Percentiles rank a stretch among this genome's conserved stretches.
These are phyloP conservation scores for Phanerochaete carnosa DNA, from an alignment of 768 basidiomycete genomes.

Conservation along the genomic window DNA sequence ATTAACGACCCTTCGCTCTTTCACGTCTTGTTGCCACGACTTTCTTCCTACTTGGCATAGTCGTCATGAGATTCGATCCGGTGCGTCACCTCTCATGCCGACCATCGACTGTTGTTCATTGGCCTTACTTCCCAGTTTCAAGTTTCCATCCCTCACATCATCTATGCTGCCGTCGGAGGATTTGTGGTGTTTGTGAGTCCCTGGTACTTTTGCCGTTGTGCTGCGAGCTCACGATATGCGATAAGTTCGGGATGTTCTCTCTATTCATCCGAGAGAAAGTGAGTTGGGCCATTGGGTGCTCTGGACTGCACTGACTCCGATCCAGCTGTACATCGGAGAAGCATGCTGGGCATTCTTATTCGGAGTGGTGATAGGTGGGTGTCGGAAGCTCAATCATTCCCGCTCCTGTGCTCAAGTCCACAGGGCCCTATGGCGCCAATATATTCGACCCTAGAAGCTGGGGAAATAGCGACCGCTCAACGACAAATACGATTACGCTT, in stretches of 20 bases:
- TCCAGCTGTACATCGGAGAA: constrained; percentile 88
- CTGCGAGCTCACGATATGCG: not conserved
- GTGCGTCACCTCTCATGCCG: constrained; percentile 4
- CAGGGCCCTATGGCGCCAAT: constrained; percentile 75
- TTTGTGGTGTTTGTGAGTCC: constrained; percentile 71
- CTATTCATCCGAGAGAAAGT: constrained; percentile 87
- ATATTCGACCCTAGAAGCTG: constrained; percentile 82
- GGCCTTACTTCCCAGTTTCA: constrained; percentile 39
- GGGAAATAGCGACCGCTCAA: constrained; percentile 46
- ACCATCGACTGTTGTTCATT: not conserved
- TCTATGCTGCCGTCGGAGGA: constrained; percentile 75
- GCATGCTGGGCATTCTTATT: constrained; percentile 94
- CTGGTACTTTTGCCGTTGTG: not conserved
- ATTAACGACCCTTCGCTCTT: constrained; percentile 2
- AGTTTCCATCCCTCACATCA: constrained; percentile 67
- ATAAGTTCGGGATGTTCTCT: constrained; percentile 92
- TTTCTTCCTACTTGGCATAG: not conserved
- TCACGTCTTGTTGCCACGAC: not conserved
- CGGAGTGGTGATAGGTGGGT: constrained; percentile 82
- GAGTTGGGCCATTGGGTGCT: constrained; percentile 12
- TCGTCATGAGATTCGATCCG: constrained; percentile 14
- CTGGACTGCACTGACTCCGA: constrained; percentile 1
- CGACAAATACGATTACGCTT: constrained; percentile 75
- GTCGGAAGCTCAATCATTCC: not conserved
- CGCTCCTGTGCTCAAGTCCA: not conserved